Evolutionary conservation across 352 stramenopile genomes (phyloP), one percentile per base, ranked within the genome.

Genomic region (Pythium vanterpoolii): DNA sequence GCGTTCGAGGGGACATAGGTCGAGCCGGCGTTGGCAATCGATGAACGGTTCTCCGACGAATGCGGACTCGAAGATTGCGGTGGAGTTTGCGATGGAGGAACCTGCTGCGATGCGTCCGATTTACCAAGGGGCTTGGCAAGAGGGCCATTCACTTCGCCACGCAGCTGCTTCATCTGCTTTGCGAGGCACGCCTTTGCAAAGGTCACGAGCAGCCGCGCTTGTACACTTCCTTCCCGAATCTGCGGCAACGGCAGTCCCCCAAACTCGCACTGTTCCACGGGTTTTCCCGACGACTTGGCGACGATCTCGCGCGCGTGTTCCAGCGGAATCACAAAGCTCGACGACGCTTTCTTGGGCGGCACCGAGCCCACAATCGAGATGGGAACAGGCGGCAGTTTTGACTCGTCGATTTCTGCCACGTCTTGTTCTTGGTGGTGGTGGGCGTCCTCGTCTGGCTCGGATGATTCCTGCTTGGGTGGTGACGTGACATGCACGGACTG

Each of bases 121-220:
- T 72, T 24, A 24, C 44, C 38, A 9, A 7, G 19, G 18, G 47
- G 19, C 46, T 31, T 64, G 19, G 6, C 5, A 70, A 26, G 48
- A 47, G 1, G 28, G 56, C 31, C 50, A 26, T 36, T 52, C 1
- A 48, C 50, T 54, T 49, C 43, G 1, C 44, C 59, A 16, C 51
- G 51, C n/a, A 50, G 13, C 33, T 63, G 39, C 47, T 71, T 65
- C 63, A 71, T 66, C 21, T 89, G 73, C 60, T 83, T 88, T 19
- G 80, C 83, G 23, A 93, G 54, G 57, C 83, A 93, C 11, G 83
- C 78, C 58, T 87, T 87, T 1, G 83, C 83, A 56, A 89, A 93
- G 44, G 86, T 86, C 36, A 74, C 64, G 62, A 93, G 68, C 4
- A 93, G 59, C 43, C 83, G 80, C 11, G 80, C 77, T 53, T 93